Percentiles rank a stretch among this genome's conserved stretches.
Evolutionary conservation across 805 yeast species (phyloP).

Genomic region (Candida pseudoglaebosa): DNA sequence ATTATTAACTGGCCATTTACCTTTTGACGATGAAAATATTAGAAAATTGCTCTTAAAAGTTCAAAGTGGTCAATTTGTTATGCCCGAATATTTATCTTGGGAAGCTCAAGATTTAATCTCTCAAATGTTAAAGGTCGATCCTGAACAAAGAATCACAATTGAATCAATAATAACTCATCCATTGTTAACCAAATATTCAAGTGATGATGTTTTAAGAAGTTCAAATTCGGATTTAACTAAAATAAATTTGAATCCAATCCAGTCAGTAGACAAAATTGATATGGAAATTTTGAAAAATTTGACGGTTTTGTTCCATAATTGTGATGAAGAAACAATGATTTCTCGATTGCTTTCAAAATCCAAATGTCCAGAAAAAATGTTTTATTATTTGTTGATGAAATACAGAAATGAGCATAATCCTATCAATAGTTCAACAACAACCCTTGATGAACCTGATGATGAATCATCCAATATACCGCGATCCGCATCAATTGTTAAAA

Average conservation of each 20-base stretch:
- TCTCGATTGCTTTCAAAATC: slow-evolving; percentile 49
- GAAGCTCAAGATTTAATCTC: slow-evolving; percentile 87
- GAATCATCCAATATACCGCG: slow-evolving; percentile 31
- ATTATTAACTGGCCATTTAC: slow-evolving; percentile 87
- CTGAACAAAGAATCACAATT: slow-evolving; percentile 73
- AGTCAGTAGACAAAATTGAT: slow-evolving; percentile 53
- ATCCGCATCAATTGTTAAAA: slow-evolving; percentile 38
- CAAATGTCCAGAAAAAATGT: slow-evolving; percentile 74
- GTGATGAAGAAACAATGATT: slow-evolving; percentile 49
- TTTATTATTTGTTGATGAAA: slow-evolving; percentile 68
- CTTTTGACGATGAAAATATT: slow-evolving; percentile 95
- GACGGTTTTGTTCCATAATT: slow-evolving; percentile 80
- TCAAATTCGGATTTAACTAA: slow-evolving; percentile 9
- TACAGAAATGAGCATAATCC: slow-evolving; percentile 65
- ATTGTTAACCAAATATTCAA: slow-evolving; percentile 66
- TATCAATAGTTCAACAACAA: slow-evolving; percentile 12
- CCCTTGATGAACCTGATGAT: slow-evolving; percentile 21
- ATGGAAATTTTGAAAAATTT: slow-evolving; percentile 70
- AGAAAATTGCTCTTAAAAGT: slow-evolving; percentile 84
- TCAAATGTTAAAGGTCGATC: slow-evolving; percentile 79
- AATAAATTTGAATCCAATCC: slow-evolving; percentile 30
- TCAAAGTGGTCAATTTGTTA: slow-evolving; percentile 79
- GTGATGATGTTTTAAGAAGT: slow-evolving; percentile 12
- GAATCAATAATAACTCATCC: slow-evolving; percentile 79
- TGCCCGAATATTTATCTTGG: slow-evolving; percentile 72